These are phyloP conservation scores for Biancaea sappan DNA, from an alignment of 306 rosid species.

Conservation along the genomic window DNA sequence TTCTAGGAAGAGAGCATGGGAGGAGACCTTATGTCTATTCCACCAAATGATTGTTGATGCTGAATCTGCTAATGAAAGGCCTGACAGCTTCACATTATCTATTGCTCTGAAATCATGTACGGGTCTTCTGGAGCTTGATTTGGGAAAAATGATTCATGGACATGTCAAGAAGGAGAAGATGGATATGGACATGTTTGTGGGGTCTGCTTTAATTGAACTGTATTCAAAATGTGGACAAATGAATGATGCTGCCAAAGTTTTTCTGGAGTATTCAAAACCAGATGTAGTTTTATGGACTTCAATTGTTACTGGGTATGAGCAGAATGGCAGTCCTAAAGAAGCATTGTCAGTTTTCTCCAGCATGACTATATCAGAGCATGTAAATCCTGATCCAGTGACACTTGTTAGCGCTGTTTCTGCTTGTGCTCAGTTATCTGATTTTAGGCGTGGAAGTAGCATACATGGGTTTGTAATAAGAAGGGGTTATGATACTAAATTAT, in stretches of 20 bases:
- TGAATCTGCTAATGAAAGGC: slow-evolving; percentile 38
- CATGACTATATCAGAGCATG: slow-evolving; percentile 44
- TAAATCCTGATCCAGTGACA: slow-evolving; percentile 59
- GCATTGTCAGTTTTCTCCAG: slow-evolving; percentile 60
- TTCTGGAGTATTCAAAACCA: slow-evolving; percentile 56
- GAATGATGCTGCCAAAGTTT: slow-evolving; percentile 57
- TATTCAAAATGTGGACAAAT: slow-evolving; percentile 70
- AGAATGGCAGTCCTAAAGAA: slow-evolving; percentile 51
- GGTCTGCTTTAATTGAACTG: slow-evolving; percentile 66
- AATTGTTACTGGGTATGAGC: slow-evolving; percentile 71
- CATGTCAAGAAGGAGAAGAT: slow-evolving; percentile 52
- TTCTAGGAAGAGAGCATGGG: slow-evolving; percentile 52
- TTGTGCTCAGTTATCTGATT: slow-evolving; percentile 58
- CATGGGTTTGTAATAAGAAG: slow-evolving; percentile 64
- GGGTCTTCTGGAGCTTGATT: slow-evolving; percentile 41
- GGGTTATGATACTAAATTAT: slow-evolving; percentile 44
- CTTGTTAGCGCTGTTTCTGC: slow-evolving; percentile 78
- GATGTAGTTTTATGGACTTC: slow-evolving; percentile 79
- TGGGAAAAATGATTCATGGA: slow-evolving; percentile 67
- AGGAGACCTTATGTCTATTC: slow-evolving; percentile 50
- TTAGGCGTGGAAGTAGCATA: slow-evolving; percentile 59
- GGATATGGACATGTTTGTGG: slow-evolving; percentile 64
- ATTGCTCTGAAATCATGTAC: slow-evolving; percentile 70
- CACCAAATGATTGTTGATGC: slow-evolving; percentile 48
- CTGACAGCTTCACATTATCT: slow-evolving; percentile 62